Conservation (phyloP, 2,329 filamentous ascomycete species). For the Colletotrichum tabaci region DNA sequence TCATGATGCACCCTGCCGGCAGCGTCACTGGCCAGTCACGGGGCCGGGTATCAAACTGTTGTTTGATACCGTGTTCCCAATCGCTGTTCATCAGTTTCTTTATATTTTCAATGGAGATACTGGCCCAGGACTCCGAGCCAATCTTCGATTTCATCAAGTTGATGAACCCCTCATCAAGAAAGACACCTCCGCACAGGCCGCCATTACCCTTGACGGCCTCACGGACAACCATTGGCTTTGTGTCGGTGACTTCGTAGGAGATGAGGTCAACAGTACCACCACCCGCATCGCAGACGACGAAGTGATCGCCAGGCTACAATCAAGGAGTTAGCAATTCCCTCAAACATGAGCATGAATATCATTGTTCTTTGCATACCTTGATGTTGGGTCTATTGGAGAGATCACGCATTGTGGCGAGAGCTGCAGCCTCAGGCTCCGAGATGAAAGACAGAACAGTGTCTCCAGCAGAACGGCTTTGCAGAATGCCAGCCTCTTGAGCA, state of each 20-base stretch:
- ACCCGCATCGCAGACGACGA: constrained; percentile 56
- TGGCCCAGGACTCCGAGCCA: not conserved
- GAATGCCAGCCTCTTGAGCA: constrained; percentile 53
- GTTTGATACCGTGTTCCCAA: constrained; percentile 49
- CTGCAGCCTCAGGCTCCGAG: constrained; percentile 62
- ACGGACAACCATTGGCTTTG: constrained; percentile 48
- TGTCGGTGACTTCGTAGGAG: constrained; percentile 51
- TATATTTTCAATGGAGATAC: not conserved
- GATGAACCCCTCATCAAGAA: constrained; percentile 57
- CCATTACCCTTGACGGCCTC: constrained; percentile 58
- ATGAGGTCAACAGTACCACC: constrained; percentile 59
- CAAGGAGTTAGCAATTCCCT: no score
- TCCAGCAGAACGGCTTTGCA: constrained; percentile 46
- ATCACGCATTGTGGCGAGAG: constrained; percentile 54
- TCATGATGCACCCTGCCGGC: constrained; percentile 25
- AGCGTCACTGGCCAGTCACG: constrained; percentile 43
- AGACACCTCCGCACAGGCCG: constrained; percentile 56
- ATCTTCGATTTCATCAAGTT: constrained; percentile 48
- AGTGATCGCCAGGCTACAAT: constrained; percentile 42
- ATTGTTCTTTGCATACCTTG: constrained; percentile 30
- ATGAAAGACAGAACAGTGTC: constrained; percentile 54
- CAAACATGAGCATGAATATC: no score
- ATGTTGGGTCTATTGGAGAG: constrained; percentile 45
- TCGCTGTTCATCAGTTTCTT: constrained; percentile 39
- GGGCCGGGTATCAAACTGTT: constrained; percentile 37